Conservation (phyloP, 1,284 basidiomycete species). For the Naganishia sp. region DNA sequence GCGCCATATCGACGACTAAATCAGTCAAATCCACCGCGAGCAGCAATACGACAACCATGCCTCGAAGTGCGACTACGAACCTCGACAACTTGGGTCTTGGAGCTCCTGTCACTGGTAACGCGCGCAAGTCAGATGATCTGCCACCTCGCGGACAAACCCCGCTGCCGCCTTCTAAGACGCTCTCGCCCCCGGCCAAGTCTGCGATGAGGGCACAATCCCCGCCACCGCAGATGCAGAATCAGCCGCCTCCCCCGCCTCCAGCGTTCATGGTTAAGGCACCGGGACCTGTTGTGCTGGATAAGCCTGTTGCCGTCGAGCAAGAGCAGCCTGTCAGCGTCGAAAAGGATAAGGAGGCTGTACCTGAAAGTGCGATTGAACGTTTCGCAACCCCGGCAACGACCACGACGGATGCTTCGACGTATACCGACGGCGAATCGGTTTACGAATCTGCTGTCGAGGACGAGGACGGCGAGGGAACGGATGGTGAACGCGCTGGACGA, state of each 20-base stretch:
- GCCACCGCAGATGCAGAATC: conserved; percentile 7
- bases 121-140: neutral
- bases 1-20: neutral
- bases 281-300: conserved; percentile 26
- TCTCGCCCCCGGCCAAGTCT: conserved; percentile 51
- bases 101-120: conserved; percentile 4
- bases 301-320: conserved; percentile 1
- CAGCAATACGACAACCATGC: conserved; percentile 16
- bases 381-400: conserved; percentile 20
- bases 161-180: conserved; percentile 45
- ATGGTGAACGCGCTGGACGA: conserved; percentile 22
- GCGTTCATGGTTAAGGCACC: conserved; percentile 33
- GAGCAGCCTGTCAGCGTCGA: neutral
- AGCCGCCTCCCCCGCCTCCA: conserved; percentile 18
- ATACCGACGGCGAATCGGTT: conserved; percentile 39
- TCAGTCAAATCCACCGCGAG: conserved; percentile 14
- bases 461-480: conserved; percentile 28
- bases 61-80: conserved; percentile 21
- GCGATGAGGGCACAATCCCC: conserved; percentile 46
- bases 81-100: conserved; percentile 22
- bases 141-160: conserved; percentile 38
- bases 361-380: conserved; percentile 3
- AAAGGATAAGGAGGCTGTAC: neutral
- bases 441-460: conserved; percentile 52
- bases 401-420: neutral